Percentiles rank a stretch among this genome's conserved stretches.
Conservation (phyloP, 2,329 filamentous ascomycete genomes). For the Talaromyces sp. region DNA sequence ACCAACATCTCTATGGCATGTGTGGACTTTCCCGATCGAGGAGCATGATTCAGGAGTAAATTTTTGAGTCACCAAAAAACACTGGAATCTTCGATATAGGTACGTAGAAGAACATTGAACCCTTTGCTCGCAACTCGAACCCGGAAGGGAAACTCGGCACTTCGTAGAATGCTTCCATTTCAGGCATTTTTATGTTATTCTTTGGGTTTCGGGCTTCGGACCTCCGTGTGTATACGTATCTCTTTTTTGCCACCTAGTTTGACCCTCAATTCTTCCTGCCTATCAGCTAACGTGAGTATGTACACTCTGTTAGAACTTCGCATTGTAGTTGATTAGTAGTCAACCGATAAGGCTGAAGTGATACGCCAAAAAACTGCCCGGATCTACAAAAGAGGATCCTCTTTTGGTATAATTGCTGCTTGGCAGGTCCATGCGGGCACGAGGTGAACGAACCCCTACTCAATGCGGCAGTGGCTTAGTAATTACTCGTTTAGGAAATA, state of each 20-base stretch:
- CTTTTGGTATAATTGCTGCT: background rate
- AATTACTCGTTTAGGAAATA: background rate
- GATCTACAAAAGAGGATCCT: background rate
- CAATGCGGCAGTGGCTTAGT: background rate
- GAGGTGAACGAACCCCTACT: background rate
- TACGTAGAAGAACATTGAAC: too few species aligned
- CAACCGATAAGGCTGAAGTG: background rate
- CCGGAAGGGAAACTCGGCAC: too few species aligned
- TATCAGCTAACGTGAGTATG: too few species aligned
- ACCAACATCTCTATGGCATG: background rate
- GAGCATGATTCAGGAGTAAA: background rate
- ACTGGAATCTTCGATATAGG: too few species aligned
- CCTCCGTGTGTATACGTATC: too few species aligned
- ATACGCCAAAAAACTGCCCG: background rate
- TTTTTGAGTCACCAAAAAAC: background rate
- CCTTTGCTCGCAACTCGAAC: background rate
- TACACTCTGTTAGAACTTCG: too few species aligned
- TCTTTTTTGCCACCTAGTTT: too few species aligned
- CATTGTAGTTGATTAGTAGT: too few species aligned
- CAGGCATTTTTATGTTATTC: too few species aligned
- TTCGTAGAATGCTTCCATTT: too few species aligned
- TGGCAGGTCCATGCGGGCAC: background rate
- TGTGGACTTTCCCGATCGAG: background rate
- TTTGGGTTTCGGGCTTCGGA: too few species aligned
- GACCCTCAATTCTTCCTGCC: too few species aligned